Evolutionary conservation across 139 green algal species (phyloP), one percentile per base, ranked within the genome.

Genomic region (Closterium sp.): DNA sequence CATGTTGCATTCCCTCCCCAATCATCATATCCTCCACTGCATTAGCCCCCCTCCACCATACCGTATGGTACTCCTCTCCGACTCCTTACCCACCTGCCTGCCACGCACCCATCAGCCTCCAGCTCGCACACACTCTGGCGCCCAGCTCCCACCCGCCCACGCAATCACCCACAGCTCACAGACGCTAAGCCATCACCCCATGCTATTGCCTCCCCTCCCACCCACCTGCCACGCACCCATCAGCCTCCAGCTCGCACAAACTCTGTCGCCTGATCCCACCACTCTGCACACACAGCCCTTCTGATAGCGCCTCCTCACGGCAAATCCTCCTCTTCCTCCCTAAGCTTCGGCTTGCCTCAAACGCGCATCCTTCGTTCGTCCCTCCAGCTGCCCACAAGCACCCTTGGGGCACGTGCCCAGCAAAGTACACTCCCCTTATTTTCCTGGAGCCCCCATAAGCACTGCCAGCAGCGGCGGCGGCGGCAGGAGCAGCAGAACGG

Each of bases 221-320:
- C 30, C 8, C 38, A 94, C 91, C 85, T 90, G 92, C 36, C 25
- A 92, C 91, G 35, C 23, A 85, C 21, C 32, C 91, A 89, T 94
- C 92, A 38, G 87, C 93, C 95, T 99, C 97, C 69, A 99, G 91
- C 76, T 97, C 93, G 89, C 97, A 98, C 0, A 34, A 94, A 90
- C 93, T 98, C 55, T 97, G 96, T 16, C 94, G 10, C 30, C 34
- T 16, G 2, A 81, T 25, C 10, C 21, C 89, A 3, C 30, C 91
- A 35, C 38, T 10, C 38, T 66, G 38, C 12, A 66, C 38, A 10
- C 38, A 8, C 38, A 69, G 21, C 43, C 43, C 23, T 69, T 25
- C 43, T 25, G 43, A 2, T 69, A 69, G 9, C 21, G 2, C 23
- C 43, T 69, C 43, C 43, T 69, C 43, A 69, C 43, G 23, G 12